A percentile compares a stretch with the other conserved stretches of the same genome.
phyloP scores from a whole-genome alignment of 352 stramenopile species.

The Pythium scleroteichum region DNA sequence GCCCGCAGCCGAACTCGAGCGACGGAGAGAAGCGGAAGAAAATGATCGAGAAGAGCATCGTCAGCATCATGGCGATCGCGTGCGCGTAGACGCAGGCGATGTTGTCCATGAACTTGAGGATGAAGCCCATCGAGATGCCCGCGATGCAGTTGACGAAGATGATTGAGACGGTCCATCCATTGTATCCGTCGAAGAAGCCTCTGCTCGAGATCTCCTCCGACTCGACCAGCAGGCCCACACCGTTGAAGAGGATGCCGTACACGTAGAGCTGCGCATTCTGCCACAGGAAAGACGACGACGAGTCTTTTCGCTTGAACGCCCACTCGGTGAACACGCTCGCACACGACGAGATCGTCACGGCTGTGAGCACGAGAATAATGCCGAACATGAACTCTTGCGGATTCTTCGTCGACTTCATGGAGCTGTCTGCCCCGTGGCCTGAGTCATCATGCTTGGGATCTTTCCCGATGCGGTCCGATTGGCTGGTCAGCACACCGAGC shows the following conservation, averaged over 20 bases:
- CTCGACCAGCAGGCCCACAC: constrained; percentile 56
- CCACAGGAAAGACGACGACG: constrained; percentile 71
- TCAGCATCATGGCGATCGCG: constrained; percentile 88
- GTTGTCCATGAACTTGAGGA: constrained; percentile 90
- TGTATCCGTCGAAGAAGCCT: constrained; percentile 84
- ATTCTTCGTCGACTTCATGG: background rate
- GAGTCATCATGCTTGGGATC: constrained; percentile 1
- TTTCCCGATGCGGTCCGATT: constrained; percentile 69
- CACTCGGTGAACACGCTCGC: constrained; percentile 86
- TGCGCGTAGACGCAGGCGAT: constrained; percentile 88
- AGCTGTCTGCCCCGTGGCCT: constrained; percentile 6
- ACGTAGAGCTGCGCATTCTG: constrained; percentile 85
- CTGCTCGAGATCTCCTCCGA: constrained; percentile 37
- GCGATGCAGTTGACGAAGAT: constrained; percentile 74
- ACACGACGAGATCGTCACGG: constrained; percentile 77
- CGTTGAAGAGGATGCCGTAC: constrained; percentile 85
- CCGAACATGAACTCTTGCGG: constrained; percentile 41
- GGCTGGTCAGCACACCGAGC: constrained; percentile 76
- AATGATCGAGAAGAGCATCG: constrained; percentile 84
- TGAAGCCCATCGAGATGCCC: constrained; percentile 76
- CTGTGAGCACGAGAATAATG: constrained; percentile 69
- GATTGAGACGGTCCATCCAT: constrained; percentile 73
- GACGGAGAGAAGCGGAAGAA: constrained; percentile 85
- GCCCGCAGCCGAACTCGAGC: constrained; percentile 81
- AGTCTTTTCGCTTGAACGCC: constrained; percentile 77